Evolutionary conservation across 306 rosid species (phyloP), one percentile per base, ranked within the genome.

Genomic region (Corylus avellana): DNA sequence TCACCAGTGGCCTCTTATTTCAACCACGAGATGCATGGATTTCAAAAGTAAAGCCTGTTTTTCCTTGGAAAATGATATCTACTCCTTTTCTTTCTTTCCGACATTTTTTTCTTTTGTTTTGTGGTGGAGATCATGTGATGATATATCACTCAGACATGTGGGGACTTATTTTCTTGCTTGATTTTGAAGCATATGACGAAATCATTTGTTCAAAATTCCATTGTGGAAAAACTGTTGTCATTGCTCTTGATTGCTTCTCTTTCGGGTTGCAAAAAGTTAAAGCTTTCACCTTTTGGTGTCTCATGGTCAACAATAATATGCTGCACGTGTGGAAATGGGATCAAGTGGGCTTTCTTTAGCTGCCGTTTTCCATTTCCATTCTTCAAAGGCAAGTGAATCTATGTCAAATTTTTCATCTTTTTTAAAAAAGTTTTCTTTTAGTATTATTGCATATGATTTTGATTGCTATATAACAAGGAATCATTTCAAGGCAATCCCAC

Each of bases 291-390:
- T 18, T 74, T 66, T 17, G 13, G 70, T 72, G 63, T 0, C 1
- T 54, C 50, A 25, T 73, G 82, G 91, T 87, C 91, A 87, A 87
- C 83, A 82, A 84, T 72, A 75, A 77, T 39, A 72, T 85, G 91
- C 85, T 77, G 44, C 70, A 70, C 35, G 73, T 18, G 79, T 69
- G 17, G 69, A 73, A 54, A 72, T 79, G 73, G 74, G 70, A 74
- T 80, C 22, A 13, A n/a, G 8, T 5, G 18, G n/a, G 18, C 5
- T 29, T 12, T 56, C 35, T 3, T 3, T 56, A 56, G 61, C 61
- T 56, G 61, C 22, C 25, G 10, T 56, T 56, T 42, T 42, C 46
- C 46, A 42, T 6, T 42, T 42, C 7, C 46, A 42, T 42, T 42
- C 46, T 42, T 42, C 1, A 18, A 16, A 1, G 5, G 0, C 7